These are phyloP conservation scores for Starmerella cellae DNA, from an alignment of 805 yeast species.

Conservation along the genomic window DNA sequence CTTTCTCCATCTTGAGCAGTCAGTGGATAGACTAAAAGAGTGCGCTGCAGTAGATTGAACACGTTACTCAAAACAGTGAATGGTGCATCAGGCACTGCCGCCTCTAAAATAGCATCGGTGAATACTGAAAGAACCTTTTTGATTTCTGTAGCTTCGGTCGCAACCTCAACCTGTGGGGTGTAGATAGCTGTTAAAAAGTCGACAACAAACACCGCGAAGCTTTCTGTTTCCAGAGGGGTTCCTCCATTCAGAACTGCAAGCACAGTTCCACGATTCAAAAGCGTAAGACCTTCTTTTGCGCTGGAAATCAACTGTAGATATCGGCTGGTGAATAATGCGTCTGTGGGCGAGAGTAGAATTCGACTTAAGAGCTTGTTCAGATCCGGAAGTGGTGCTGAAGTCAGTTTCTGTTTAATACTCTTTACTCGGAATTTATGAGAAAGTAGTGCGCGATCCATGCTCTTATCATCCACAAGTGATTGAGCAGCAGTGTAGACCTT, in stretches of 20 bases:
- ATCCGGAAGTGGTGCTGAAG: background rate
- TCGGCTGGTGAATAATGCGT: conserved; percentile 15
- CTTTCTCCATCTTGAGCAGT: conserved; percentile 7
- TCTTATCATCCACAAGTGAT: background rate
- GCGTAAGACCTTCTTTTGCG: background rate
- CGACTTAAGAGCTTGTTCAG: conserved; percentile 7
- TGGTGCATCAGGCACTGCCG: conserved; percentile 8
- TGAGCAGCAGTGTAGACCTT: background rate
- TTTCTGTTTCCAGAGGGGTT: conserved; percentile 16
- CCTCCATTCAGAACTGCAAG: conserved; percentile 6
- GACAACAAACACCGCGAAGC: conserved; percentile 10
- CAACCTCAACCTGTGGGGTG: background rate
- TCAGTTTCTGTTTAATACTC: conserved; percentile 1
- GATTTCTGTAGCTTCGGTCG: background rate
- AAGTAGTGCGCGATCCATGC: conserved; percentile 4
- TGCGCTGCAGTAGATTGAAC: conserved; percentile 12
- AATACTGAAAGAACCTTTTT: background rate
- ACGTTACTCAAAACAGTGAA: conserved; percentile 11
- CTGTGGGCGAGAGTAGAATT: conserved; percentile 10
- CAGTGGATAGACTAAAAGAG: conserved; percentile 13
- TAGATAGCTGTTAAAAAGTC: conserved; percentile 5
- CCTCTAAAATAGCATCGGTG: conserved; percentile 10
- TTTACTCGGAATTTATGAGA: conserved; percentile 7
- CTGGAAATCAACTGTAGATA: conserved; percentile 3
- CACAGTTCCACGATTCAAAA: conserved; percentile 6